These are phyloP conservation scores for Amanita thiersii DNA, from an alignment of 768 basidiomycete species.

Conservation along the genomic window DNA sequence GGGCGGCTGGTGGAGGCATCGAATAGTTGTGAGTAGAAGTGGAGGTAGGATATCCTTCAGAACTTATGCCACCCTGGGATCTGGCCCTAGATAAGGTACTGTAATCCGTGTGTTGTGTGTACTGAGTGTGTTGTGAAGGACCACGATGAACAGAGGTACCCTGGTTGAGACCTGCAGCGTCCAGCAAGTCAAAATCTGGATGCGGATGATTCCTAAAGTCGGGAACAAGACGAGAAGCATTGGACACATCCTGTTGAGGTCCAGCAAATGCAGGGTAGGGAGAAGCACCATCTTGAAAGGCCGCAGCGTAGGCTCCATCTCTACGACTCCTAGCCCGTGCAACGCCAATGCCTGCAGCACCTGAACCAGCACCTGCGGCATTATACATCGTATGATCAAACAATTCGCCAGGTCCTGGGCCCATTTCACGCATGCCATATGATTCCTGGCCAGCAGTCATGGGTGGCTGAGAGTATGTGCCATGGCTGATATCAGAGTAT, in stretches of 20 bases:
- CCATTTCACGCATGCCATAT: slow-evolving; percentile 45
- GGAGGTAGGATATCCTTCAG: slow-evolving; percentile 5
- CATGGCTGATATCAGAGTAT: slow-evolving; percentile 46
- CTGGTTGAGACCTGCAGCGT: slow-evolving; percentile 17
- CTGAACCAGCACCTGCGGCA: slow-evolving; percentile 20
- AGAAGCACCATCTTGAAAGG: slow-evolving; percentile 25
- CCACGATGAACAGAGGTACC: slow-evolving; percentile 7
- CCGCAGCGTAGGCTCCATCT: slow-evolving; percentile 22
- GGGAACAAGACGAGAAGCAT: slow-evolving; percentile 6
- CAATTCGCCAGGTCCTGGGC: slow-evolving; percentile 22
- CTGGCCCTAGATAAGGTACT: slow-evolving; percentile 11
- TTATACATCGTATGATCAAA: slow-evolving; percentile 18
- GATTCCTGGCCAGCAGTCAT: slow-evolving; percentile 28
- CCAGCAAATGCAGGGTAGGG: slow-evolving; percentile 33
- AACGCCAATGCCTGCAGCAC: slow-evolving; percentile 36
- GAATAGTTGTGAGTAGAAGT: background rate
- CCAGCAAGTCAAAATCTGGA: slow-evolving; percentile 14
- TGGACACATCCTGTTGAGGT: slow-evolving; percentile 11
- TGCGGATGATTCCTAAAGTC: slow-evolving; percentile 9
- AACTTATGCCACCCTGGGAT: slow-evolving; percentile 7
- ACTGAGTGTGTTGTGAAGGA: slow-evolving; percentile 7
- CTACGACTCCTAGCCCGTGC: slow-evolving; percentile 30
- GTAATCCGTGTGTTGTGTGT: slow-evolving; percentile 6
- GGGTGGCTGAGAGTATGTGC: slow-evolving; percentile 45
- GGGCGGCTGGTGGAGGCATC: background rate